Evolutionary conservation across 306 rosid species (phyloP), one percentile per base, ranked within the genome.

Genomic region (Lupinus albus): DNA sequence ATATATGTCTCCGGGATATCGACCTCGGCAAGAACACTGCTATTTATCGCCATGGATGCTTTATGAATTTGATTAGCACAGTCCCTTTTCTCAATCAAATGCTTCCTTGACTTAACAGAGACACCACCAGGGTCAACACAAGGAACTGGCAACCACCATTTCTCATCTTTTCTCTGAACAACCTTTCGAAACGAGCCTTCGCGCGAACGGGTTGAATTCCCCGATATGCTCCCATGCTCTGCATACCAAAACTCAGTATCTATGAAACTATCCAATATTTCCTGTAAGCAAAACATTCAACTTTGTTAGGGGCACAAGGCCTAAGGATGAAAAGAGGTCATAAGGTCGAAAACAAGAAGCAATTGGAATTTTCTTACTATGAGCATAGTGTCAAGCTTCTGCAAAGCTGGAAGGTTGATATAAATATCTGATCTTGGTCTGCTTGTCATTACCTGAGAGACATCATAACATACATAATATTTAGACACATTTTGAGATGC

Each of bases 121-220:
- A 94, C 84, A 61, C 99, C 99, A 11, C 78, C 80, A 0, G 86
- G 46, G 73, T 74, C 79, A 49, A 90, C 87, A 77, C 97, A 94
- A 30, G 99, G 99, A 57, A 88, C 81, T 8, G 99, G 99, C 67
- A 90, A 62, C 99, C 99, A 94, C 99, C 99, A 94, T 69, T 94
- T 94, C 73, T 90, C 99, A 61, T 94, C 99, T 72, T 86, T 88
- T 68, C 94, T 77, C 72, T 77, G 84, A 80, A 48, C 76, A 70
- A 91, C 60, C 80, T 66, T 85, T 7, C 99, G 81, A 67, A 94
- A 94, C 2, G 99, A 94, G 68, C 96, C 91, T 12, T 78, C 80
- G 9, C 76, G 81, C 5, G 86, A 75, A 30, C 65, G 76, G 45
- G 72, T 74, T 7, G 95, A 85, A 60, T 83, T 84, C 6, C 82